Evolutionary conservation across 1,139 yeast genomes (phyloP).

Genomic region (Saccharomyces pastorianus): DNA sequence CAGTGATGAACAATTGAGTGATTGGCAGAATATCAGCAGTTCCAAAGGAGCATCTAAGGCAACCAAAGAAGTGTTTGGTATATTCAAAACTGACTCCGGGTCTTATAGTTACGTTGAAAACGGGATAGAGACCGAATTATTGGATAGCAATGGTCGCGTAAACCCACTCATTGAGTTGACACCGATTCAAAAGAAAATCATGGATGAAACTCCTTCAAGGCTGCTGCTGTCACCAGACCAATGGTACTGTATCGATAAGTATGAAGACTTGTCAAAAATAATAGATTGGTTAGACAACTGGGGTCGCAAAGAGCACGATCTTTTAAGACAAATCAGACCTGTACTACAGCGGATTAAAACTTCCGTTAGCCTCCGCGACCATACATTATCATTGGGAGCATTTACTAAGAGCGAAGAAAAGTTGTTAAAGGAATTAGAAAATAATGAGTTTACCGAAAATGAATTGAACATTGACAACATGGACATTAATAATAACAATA

Average conservation of each 20-base stretch:
- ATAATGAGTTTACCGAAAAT: constrained; percentile 32
- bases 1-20: constrained; percentile 30
- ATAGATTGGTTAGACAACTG: constrained; percentile 62
- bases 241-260: constrained; percentile 58
- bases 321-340: constrained; percentile 53
- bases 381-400: constrained; percentile 39
- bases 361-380: constrained; percentile 55
- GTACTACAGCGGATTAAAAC: constrained; percentile 48
- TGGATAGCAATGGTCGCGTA: constrained; percentile 40
- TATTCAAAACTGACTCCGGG: constrained; percentile 16
- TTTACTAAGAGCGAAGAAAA: constrained; percentile 39
- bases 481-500: not conserved
- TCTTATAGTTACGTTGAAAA: constrained; percentile 21
- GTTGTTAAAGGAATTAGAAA: constrained; percentile 35
- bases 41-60: constrained; percentile 22
- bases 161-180: constrained; percentile 30
- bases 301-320: constrained; percentile 66
- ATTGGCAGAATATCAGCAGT: constrained; percentile 31
- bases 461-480: constrained; percentile 18
- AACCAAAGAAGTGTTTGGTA: constrained; percentile 22
- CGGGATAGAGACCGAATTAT: constrained; percentile 19
- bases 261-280: constrained; percentile 50
- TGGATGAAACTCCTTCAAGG: constrained; percentile 59
- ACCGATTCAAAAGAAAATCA: constrained; percentile 51
- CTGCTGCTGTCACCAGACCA: constrained; percentile 49